A percentile compares a stretch with the other conserved stretches of the same genome.
Evolutionary conservation across 164 flowering plant genomes (phyloP).

Genomic region (Buxus sempervirens): DNA sequence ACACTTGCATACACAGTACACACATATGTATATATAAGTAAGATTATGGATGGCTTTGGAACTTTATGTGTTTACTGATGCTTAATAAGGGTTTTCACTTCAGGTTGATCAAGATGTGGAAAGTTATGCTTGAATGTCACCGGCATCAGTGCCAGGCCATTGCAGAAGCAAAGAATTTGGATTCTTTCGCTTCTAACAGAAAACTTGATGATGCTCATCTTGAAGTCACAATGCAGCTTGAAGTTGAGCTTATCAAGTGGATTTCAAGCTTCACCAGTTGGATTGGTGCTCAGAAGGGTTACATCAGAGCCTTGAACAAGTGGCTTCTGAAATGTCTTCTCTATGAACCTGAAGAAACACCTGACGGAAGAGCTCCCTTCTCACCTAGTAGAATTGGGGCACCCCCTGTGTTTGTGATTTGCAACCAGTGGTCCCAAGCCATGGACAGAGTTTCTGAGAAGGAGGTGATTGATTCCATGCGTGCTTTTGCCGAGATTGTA

Average conservation of each 20-base stretch:
- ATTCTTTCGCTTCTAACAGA: constrained; percentile 18
- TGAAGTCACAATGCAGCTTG: constrained; percentile 33
- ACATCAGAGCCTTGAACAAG: constrained; percentile 41
- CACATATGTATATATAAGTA: too few species aligned
- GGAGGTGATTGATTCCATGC: constrained; percentile 47
- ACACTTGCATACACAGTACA: too few species aligned
- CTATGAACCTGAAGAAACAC: constrained; percentile 45
- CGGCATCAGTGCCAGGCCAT: constrained; percentile 36
- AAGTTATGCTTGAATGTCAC: constrained; percentile 57
- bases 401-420: constrained; percentile 51
- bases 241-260: constrained; percentile 45
- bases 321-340: constrained; percentile 55
- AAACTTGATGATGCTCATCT: constrained; percentile 31
- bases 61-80: too few species aligned
- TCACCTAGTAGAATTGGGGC: constrained; percentile 53
- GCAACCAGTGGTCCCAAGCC: constrained; percentile 47
- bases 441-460: constrained; percentile 40
- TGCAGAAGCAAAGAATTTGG: constrained; percentile 36
- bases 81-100: constrained; percentile 4
- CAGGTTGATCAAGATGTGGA: constrained; percentile 65
- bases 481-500: constrained; percentile 24
- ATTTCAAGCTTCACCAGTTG: constrained; percentile 38
- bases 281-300: constrained; percentile 46
- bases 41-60: too few species aligned
- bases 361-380: constrained; percentile 40